phyloP scores from a whole-genome alignment of 495 filamentous ascomycete species.

The Clohesyomyces aquaticus region DNA sequence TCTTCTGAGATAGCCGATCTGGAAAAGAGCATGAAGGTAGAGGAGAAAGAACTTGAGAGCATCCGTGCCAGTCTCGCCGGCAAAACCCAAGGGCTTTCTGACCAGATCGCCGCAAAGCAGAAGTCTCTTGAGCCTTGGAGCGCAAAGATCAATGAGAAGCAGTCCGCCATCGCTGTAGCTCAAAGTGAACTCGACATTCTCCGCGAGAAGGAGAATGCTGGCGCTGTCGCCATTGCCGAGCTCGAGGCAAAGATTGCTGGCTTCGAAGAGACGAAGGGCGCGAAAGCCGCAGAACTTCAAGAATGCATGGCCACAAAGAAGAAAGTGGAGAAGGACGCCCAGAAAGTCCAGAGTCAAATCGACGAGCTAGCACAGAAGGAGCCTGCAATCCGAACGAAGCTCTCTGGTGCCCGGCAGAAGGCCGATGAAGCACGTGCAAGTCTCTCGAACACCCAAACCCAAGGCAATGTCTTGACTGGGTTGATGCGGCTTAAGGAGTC shows the following conservation, averaged over 20 bases:
- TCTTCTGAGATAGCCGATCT: slow-evolving; percentile 69
- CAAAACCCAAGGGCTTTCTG: slow-evolving; percentile 91
- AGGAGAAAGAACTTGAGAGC: slow-evolving; percentile 77
- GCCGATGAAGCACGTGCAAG: slow-evolving; percentile 93
- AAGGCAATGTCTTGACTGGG: slow-evolving; percentile 87
- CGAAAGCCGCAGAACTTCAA: slow-evolving; percentile 75
- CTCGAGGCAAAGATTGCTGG: slow-evolving; percentile 74
- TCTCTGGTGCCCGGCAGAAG: slow-evolving; percentile 87
- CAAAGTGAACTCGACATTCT: slow-evolving; percentile 93
- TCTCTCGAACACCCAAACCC: slow-evolving; percentile 83
- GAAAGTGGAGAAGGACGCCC: slow-evolving; percentile 72
- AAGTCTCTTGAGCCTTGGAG: slow-evolving; percentile 96
- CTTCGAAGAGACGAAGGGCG: slow-evolving; percentile 68
- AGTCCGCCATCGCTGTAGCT: slow-evolving; percentile 88
- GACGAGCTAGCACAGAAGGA: slow-evolving; percentile 73
- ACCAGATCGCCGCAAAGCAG: slow-evolving; percentile 89
- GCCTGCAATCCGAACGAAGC: slow-evolving; percentile 74
- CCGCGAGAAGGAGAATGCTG: slow-evolving; percentile 82
- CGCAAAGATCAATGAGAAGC: slow-evolving; percentile 93
- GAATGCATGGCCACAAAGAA: slow-evolving; percentile 72
- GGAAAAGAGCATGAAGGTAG: slow-evolving; percentile 71
- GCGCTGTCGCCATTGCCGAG: slow-evolving; percentile 79
- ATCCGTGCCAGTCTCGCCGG: slow-evolving; percentile 88
- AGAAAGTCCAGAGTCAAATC: slow-evolving; percentile 69
- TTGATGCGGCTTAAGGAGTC: slow-evolving; percentile 95